These are phyloP conservation scores for Orychophragmus violaceus DNA, from an alignment of 345 rosid species.

Conservation along the genomic window DNA sequence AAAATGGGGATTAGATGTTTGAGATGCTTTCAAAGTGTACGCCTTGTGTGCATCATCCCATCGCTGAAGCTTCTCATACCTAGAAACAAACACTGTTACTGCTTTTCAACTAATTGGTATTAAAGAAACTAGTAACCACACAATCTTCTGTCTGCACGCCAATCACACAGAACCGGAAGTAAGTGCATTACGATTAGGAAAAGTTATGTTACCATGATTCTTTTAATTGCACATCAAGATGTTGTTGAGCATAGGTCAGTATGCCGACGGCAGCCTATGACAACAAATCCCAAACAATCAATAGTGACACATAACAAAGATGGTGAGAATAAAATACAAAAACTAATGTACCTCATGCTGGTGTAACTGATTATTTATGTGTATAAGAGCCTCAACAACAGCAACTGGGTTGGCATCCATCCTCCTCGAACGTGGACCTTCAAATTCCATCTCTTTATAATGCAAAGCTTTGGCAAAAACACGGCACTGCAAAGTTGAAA, in stretches of 20 bases:
- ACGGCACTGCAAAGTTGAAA: constrained; percentile 53
- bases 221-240: constrained; percentile 82
- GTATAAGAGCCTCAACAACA: constrained; percentile 94
- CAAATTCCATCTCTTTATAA: constrained; percentile 98
- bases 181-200: constrained; percentile 6
- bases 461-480: constrained; percentile 98
- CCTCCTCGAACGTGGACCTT: constrained; percentile 76
- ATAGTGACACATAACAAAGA: constrained; percentile 8
- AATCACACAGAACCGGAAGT: constrained; percentile 2
- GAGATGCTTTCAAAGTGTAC: constrained; percentile 71
- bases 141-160: neutral
- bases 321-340: neutral
- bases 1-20: constrained; percentile 69
- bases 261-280: constrained; percentile 95
- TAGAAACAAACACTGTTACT: constrained; percentile 26
- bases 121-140: constrained; percentile 9
- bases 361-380: constrained; percentile 93
- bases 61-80: constrained; percentile 98
- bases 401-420: constrained; percentile 97
- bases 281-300: constrained; percentile 10
- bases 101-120: constrained; percentile 3
- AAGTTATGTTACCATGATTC: constrained; percentile 74
- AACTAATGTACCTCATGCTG: constrained; percentile 83
- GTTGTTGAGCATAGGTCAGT: constrained; percentile 90
- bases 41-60: constrained; percentile 99